Conservation (phyloP, 2,329 filamentous ascomycete genomes). For the Pestalotiopsis fici region DNA sequence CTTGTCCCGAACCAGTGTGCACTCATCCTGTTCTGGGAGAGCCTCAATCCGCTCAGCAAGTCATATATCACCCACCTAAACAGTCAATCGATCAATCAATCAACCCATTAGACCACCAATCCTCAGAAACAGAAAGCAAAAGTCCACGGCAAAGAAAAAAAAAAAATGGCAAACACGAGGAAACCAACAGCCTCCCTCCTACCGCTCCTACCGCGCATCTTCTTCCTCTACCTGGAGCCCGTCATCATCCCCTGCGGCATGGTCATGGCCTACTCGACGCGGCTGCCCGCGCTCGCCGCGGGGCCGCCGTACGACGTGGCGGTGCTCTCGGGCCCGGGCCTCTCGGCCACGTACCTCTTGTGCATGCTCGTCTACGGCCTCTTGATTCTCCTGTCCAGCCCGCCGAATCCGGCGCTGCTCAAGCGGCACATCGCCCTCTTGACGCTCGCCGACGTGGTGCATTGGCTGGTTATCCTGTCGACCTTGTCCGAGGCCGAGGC, state of each 20-base stretch:
- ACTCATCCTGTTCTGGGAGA: no score
- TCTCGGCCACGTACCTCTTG: constrained; percentile 17
- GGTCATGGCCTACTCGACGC: constrained; percentile 16
- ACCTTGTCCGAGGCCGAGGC: neutral
- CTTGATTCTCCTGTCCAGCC: constrained; percentile 18
- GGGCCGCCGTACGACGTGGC: no score
- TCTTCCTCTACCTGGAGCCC: constrained; percentile 26
- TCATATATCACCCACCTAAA: no score
- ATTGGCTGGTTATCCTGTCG: constrained; percentile 15
- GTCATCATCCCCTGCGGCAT: constrained; percentile 21
- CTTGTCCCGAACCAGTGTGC: no score
- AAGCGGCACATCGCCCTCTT: constrained; percentile 21
- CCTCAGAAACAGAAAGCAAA: no score
- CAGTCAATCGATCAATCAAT: no score
- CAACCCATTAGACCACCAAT: no score
- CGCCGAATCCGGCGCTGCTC: constrained; percentile 19
- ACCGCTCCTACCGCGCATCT: constrained; percentile 22
- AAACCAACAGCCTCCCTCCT: constrained; percentile 24
- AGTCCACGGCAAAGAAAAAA: no score
- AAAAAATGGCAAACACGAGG: neutral
- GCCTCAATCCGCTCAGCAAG: no score
- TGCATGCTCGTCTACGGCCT: constrained; percentile 25
- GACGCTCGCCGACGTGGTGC: constrained; percentile 22
- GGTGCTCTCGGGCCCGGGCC: constrained; percentile 9
- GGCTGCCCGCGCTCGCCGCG: no score